phyloP scores from a whole-genome alignment of 2,329 filamentous ascomycete species.

The Canariomyces notabilis region DNA sequence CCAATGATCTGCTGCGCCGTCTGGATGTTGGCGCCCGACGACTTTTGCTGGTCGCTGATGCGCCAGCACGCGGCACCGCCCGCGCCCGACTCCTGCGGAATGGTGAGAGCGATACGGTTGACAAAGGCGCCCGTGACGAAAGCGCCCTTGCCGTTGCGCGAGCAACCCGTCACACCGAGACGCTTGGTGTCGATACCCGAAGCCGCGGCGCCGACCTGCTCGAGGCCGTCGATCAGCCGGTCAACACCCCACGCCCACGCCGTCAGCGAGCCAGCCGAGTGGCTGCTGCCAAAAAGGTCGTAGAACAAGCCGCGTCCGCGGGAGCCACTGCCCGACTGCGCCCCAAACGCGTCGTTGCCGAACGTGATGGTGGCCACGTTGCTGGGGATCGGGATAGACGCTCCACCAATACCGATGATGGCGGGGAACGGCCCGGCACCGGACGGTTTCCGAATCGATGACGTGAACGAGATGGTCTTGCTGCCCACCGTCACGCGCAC shows the following conservation, averaged over 20 bases:
- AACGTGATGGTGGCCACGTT: constrained; percentile 55
- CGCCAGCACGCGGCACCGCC: constrained; percentile 60
- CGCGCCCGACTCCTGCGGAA: constrained; percentile 59
- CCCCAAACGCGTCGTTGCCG: constrained; percentile 53
- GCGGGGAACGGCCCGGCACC: constrained; percentile 48
- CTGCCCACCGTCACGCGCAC: constrained; percentile 41
- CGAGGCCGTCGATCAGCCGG: constrained; percentile 55
- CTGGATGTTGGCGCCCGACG: constrained; percentile 53
- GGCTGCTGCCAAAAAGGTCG: constrained; percentile 50
- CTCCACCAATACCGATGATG: constrained; percentile 52
- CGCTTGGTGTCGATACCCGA: constrained; percentile 45
- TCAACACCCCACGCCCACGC: constrained; percentile 61
- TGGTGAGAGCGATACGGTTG: constrained; percentile 53
- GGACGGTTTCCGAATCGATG: constrained; percentile 38
- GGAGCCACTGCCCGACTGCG: constrained; percentile 40
- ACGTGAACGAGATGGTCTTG: constrained; percentile 42
- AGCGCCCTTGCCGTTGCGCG: constrained; percentile 59
- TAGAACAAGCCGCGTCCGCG: constrained; percentile 57
- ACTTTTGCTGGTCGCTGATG: constrained; percentile 46
- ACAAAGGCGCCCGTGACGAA: constrained; percentile 57
- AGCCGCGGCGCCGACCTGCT: constrained; percentile 38
- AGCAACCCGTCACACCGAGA: constrained; percentile 58
- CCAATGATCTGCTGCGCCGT: constrained; percentile 53
- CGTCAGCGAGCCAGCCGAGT: constrained; percentile 53
- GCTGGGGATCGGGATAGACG: constrained; percentile 50